phyloP scores from a whole-genome alignment of 1,284 basidiomycete genomes.

The Ustilago hordei region DNA sequence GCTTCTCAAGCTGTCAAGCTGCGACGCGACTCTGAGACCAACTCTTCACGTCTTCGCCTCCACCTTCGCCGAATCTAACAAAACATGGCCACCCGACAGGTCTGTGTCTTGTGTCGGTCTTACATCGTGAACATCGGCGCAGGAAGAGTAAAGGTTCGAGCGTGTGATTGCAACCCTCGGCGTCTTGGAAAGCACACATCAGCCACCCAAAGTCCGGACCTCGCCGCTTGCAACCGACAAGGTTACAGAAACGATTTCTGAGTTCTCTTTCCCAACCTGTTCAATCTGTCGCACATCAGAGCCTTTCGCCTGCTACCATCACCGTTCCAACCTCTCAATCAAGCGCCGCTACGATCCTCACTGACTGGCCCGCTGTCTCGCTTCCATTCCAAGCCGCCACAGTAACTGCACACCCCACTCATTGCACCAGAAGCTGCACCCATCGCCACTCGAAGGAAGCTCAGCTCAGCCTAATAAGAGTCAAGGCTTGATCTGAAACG shows the following conservation, averaged over 20 bases:
- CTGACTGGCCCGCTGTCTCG: not conserved
- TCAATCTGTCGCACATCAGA: not conserved
- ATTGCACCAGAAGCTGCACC: not conserved
- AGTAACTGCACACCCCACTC: not conserved
- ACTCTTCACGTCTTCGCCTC: constrained; percentile 7
- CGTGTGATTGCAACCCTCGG: not conserved
- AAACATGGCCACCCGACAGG: not conserved
- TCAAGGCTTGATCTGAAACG: no score
- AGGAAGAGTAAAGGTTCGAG: not conserved
- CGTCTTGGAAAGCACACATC: not conserved
- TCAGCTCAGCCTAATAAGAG: not conserved
- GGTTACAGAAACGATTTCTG: not conserved
- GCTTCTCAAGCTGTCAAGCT: not conserved
- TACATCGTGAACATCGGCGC: not conserved
- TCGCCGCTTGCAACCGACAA: not conserved
- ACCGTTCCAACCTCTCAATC: not conserved
- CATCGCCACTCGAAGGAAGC: not conserved
- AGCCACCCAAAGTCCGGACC: not conserved
- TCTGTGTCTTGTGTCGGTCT: not conserved
- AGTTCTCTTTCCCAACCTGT: not conserved
- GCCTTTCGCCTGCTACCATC: not conserved
- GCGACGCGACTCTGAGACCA: constrained; percentile 16
- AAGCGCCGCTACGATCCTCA: not conserved
- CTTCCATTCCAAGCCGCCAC: not conserved
- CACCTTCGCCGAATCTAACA: constrained; percentile 2